These are phyloP conservation scores for Umbilicus rupestris DNA, from an alignment of 164 flowering plant genomes.

Conservation along the genomic window DNA sequence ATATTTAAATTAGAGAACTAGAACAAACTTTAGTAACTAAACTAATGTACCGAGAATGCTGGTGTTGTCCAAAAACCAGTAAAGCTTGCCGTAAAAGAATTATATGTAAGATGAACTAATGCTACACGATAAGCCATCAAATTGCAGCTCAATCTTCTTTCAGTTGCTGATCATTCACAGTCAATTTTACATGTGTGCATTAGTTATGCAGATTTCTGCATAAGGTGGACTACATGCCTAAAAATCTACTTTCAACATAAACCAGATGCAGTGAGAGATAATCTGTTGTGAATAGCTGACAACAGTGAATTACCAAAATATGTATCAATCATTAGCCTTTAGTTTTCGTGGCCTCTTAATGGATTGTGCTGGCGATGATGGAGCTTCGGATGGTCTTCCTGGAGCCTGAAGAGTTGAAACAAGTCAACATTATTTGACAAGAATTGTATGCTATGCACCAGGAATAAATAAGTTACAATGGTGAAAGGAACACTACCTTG, in stretches of 20 bases:
- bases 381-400: slow-evolving; percentile 63
- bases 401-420: slow-evolving; percentile 39
- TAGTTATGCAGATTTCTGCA: background rate
- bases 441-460: background rate
- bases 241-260: background rate
- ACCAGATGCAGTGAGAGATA: background rate
- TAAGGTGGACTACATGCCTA: background rate
- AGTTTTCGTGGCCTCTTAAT: slow-evolving; percentile 68
- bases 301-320: background rate
- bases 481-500: slow-evolving; percentile 36
- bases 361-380: slow-evolving; percentile 70
- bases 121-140: background rate
- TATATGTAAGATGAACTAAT: no score
- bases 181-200: background rate
- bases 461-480: background rate
- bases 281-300: background rate
- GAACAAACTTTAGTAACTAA: no score
- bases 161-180: background rate
- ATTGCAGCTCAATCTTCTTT: background rate
- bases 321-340: slow-evolving; percentile 24
- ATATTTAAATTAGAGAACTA: no score
- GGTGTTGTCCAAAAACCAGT: no score
- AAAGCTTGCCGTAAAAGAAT: no score
- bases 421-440: background rate
- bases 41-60: no score